These are phyloP conservation scores for Phytophthora sp. DNA, from an alignment of 352 stramenopile species.

Conservation along the genomic window DNA sequence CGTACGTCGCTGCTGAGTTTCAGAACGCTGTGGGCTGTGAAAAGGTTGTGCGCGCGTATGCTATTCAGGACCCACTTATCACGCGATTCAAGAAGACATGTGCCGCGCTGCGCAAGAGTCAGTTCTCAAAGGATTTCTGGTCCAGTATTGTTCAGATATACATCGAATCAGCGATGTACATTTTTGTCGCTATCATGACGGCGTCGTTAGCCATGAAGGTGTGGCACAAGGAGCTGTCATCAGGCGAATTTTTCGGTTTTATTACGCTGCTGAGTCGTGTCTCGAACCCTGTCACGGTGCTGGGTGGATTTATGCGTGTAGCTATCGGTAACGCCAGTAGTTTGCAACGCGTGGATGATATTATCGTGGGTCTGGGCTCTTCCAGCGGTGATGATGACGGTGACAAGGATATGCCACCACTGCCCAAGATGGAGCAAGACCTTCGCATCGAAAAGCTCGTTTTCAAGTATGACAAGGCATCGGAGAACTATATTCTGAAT, in stretches of 20 bases:
- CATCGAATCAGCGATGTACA: slow-evolving; percentile 91
- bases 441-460: slow-evolving; percentile 82
- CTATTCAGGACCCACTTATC: slow-evolving; percentile 82
- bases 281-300: slow-evolving; percentile 80
- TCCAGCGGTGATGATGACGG: slow-evolving; percentile 41
- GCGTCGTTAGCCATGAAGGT: slow-evolving; percentile 87
- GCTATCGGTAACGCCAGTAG: slow-evolving; percentile 88
- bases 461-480: slow-evolving; percentile 89
- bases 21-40: slow-evolving; percentile 87
- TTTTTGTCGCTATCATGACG: slow-evolving; percentile 90
- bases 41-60: slow-evolving; percentile 89
- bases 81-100: slow-evolving; percentile 75
- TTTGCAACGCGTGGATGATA: slow-evolving; percentile 87
- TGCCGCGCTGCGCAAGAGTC: slow-evolving; percentile 69
- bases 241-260: slow-evolving; percentile 87
- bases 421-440: slow-evolving; percentile 86
- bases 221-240: slow-evolving; percentile 68
- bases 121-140: slow-evolving; percentile 92
- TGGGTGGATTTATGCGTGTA: slow-evolving; percentile 90
- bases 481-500: slow-evolving; percentile 84
- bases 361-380: slow-evolving; percentile 69
- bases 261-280: slow-evolving; percentile 82
- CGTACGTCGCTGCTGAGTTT: slow-evolving; percentile 88
- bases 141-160: slow-evolving; percentile 91
- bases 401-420: slow-evolving; percentile 70